A percentile compares a stretch with the other conserved stretches of the same genome.
Evolutionary conservation across 805 yeast genomes (phyloP).

Genomic region (Lipomyces mesembrius): DNA sequence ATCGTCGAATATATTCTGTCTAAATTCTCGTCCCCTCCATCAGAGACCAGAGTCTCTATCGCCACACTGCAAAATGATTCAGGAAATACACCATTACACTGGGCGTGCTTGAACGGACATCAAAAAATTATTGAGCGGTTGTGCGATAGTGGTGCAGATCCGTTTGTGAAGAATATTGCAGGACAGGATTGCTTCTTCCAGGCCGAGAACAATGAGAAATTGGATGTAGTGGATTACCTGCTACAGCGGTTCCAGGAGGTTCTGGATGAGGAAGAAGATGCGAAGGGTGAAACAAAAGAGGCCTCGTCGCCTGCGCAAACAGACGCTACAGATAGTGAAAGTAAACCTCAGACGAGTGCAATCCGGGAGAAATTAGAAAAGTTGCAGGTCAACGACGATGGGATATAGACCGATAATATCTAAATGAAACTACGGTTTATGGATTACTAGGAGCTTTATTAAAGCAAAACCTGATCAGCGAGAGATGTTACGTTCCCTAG

Average conservation of each 20-base stretch:
- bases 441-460: background rate
- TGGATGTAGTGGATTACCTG: constrained; percentile 77
- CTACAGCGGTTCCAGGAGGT: constrained; percentile 71
- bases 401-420: background rate
- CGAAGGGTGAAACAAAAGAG: background rate
- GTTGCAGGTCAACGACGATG: constrained; percentile 16
- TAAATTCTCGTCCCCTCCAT: constrained; percentile 5
- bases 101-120: constrained; percentile 94
- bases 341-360: background rate
- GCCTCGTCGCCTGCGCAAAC: background rate
- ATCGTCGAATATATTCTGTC: constrained; percentile 30
- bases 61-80: constrained; percentile 66
- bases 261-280: constrained; percentile 50
- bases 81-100: constrained; percentile 94
- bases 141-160: constrained; percentile 81
- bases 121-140: constrained; percentile 68
- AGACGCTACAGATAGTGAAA: background rate
- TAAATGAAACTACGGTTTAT: background rate
- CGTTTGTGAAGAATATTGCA: constrained; percentile 71
- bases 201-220: constrained; percentile 79
- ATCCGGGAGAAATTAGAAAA: constrained; percentile 13
- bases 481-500: background rate
- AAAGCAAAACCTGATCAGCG: background rate
- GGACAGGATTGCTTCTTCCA: constrained; percentile 87
- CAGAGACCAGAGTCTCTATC: constrained; percentile 36